These are phyloP conservation scores for Obelidium mucronatum DNA, from an alignment of 192 early-diverging fungal genomes.

Conservation along the genomic window DNA sequence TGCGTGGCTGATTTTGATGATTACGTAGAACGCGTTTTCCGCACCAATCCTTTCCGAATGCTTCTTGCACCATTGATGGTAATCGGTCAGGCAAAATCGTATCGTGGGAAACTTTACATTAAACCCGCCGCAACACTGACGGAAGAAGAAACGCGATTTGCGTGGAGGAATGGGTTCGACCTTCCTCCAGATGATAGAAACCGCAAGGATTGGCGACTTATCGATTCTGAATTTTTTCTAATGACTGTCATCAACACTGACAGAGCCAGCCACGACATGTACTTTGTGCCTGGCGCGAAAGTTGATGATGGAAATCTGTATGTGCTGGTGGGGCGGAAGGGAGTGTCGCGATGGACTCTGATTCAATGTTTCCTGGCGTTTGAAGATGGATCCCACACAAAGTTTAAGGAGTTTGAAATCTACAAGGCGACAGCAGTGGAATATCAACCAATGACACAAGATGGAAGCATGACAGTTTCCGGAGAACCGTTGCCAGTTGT, in stretches of 20 bases:
- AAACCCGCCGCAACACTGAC: background rate
- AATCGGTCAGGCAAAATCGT: no score
- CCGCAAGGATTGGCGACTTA: background rate
- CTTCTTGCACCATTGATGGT: no score
- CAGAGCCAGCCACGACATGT: background rate
- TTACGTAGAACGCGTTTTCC: no score
- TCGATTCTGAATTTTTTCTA: background rate
- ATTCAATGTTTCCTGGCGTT: background rate
- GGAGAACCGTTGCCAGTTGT: background rate
- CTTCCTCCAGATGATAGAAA: background rate
- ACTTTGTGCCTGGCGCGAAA: background rate
- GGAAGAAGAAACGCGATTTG: background rate
- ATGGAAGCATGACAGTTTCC: background rate
- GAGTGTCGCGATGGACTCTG: conserved; percentile 2
- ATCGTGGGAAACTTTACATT: background rate
- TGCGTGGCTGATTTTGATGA: no score
- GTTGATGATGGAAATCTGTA: background rate
- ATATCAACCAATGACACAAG: background rate
- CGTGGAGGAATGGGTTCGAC: background rate
- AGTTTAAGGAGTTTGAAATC: background rate
- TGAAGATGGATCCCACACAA: background rate
- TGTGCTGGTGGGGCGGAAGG: background rate
- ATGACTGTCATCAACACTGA: conserved; percentile 5
- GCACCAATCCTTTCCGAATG: no score
- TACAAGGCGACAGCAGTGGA: background rate